A percentile compares a stretch with the other conserved stretches of the same genome.
Evolutionary conservation across 306 rosid species (phyloP).

Genomic region (Purshia tridentata): DNA sequence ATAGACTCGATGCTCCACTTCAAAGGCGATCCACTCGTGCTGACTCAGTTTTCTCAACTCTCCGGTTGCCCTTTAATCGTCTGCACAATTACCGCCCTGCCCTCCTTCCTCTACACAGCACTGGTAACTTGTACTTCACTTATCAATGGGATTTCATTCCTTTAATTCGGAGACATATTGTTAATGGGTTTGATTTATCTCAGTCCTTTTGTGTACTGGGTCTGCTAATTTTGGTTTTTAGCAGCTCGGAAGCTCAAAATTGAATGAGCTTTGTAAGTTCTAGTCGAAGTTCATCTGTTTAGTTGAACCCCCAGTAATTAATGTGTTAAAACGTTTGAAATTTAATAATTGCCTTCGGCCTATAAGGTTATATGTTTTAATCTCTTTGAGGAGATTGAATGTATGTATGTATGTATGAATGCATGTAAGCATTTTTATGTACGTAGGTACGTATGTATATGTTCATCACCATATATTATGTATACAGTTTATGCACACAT

Average conservation of each 20-base stretch:
- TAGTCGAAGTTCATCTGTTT: not conserved
- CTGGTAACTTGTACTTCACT: constrained; percentile 36
- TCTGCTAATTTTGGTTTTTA: not conserved
- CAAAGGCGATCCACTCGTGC: constrained; percentile 20
- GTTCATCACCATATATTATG: not conserved
- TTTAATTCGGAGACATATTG: not conserved
- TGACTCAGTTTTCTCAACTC: constrained; percentile 8
- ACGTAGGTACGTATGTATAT: too few species aligned
- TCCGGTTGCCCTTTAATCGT: constrained; percentile 31
- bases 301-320: not conserved
- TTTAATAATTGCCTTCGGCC: too few species aligned
- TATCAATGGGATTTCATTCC: not conserved
- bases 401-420: too few species aligned
- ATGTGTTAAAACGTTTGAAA: not conserved
- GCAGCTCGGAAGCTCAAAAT: not conserved
- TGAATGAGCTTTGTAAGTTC: not conserved
- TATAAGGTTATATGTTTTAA: too few species aligned
- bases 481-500: not conserved
- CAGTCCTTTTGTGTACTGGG: not conserved
- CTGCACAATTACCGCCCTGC: constrained; percentile 34
- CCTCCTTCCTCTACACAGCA: constrained; percentile 34
- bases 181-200: not conserved
- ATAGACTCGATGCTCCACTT: constrained; percentile 30
- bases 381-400: too few species aligned
- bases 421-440: too few species aligned